Evolutionary conservation across 2,329 filamentous ascomycete genomes (phyloP), one percentile per base, ranked within the genome.

Genomic region (Zasmidium citrigriseum): DNA sequence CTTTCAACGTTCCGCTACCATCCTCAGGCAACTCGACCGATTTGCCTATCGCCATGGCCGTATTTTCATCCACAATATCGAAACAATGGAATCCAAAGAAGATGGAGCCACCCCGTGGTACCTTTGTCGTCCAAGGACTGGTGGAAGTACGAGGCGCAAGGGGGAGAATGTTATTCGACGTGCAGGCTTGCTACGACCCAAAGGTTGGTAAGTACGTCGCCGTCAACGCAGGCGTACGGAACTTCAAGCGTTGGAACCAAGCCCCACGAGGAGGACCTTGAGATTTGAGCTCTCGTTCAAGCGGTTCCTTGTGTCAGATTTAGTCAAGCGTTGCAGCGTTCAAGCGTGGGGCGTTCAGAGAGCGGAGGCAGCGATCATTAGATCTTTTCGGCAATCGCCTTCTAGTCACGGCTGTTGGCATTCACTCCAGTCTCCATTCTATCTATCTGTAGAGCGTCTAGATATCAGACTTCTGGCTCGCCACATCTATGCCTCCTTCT

Each of bases 131-230:
- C 12, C 68, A 71, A 1, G 80, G 79, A 3, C 55, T 81, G 29
- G 69, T 83, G 1, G 78, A 82, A 57, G 64, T 82, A 2, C 67
- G 73, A n/a, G 80, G 80, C 5, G 65, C 69, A 9, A 72, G 69
- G 46, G 78, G 76, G 0, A 71, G 70, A 45, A 64, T 77, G 56
- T 75, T 76, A 4, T 60, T 82, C n/a, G 78, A 80, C 56, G 76
- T 82, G 2, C 59, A 66, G 9, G 76, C 72, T 4, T 72, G 69
- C 4, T 83, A 82, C 61, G 78, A 82, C 57, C 78, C 79, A 1
- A 74, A 74, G 48, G 57, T 67, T 22, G 70, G 66, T 10, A 73
- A 73, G 44, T 80, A 73, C 55, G 68, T 77, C 3, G 59, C 52
- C 20, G 58, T 74, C 2, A 72, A 67, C 9, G 66, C 66, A 4